Conservation (phyloP, 768 basidiomycete species). For the Lactarius vividus region DNA sequence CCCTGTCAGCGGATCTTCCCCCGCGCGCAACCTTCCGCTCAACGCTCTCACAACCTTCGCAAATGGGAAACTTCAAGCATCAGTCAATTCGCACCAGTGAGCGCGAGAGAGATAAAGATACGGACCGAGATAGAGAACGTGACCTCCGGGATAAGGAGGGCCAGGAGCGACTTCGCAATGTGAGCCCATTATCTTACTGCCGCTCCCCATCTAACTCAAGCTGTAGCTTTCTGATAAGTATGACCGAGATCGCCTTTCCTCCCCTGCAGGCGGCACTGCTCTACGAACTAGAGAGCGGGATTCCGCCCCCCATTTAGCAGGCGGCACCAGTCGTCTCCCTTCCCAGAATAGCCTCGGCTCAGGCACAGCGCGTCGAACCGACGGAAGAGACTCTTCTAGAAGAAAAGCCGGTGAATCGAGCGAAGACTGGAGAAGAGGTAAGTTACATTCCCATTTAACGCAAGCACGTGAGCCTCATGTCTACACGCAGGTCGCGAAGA, state of each 20-base stretch:
- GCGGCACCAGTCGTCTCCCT: conserved; percentile 43
- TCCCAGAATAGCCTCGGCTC: conserved; percentile 34
- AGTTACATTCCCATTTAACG: conserved; percentile 29
- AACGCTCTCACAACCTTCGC: conserved; percentile 74
- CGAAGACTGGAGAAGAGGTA: conserved; percentile 87
- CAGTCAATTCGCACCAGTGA: conserved; percentile 73
- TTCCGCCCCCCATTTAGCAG: conserved; percentile 53
- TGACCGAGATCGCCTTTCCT: conserved; percentile 73
- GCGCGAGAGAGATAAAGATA: conserved; percentile 41
- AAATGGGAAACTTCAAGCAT: conserved; percentile 93
- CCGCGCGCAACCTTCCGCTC: conserved; percentile 69
- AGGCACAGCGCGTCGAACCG: conserved; percentile 48
- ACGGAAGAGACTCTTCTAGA: conserved; percentile 57
- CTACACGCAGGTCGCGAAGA: conserved; percentile 51
- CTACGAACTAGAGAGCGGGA: conserved; percentile 69
- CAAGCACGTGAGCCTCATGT: conserved; percentile 13
- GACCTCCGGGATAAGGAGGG: conserved; percentile 71
- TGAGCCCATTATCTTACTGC: conserved; percentile 37
- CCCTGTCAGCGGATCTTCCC: conserved; percentile 43
- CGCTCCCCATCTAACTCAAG: conserved; percentile 15
- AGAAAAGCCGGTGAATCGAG: conserved; percentile 70
- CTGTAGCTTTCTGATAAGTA: conserved; percentile 80
- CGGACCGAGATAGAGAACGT: conserved; percentile 49
- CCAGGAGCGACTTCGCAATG: conserved; percentile 74
- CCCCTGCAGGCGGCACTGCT: conserved; percentile 43